Percentiles rank a stretch among this genome's conserved stretches.
phyloP scores from a whole-genome alignment of 139 green algal species.

The Coccomyxa sp. region DNA sequence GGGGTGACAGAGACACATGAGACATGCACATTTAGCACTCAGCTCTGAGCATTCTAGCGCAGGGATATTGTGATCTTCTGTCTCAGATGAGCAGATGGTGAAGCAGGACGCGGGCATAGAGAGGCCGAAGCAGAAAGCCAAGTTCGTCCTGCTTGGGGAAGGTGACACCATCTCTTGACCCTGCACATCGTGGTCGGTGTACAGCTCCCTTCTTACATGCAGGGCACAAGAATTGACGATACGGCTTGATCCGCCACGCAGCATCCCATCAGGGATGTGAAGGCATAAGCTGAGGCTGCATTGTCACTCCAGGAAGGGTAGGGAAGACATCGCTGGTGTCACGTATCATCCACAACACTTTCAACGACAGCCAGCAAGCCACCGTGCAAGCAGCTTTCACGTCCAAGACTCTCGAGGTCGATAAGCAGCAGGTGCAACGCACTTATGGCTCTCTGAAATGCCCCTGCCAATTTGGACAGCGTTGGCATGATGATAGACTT shows the following conservation, averaged over 20 bases:
- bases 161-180: not conserved
- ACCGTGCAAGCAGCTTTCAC: conserved; percentile 14
- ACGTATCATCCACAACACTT: conserved; percentile 6
- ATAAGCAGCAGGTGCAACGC: not conserved
- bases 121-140: conserved; percentile 8
- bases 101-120: too few species aligned
- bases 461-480: not conserved
- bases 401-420: not conserved
- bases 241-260: not conserved
- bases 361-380: conserved; percentile 14
- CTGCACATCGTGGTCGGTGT: not conserved
- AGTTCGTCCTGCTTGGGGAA: conserved; percentile 19
- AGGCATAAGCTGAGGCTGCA: not conserved
- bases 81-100: too few species aligned
- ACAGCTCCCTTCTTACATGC: too few species aligned
- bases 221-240: not conserved
- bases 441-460: not conserved
- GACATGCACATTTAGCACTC: too few species aligned
- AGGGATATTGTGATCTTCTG: too few species aligned
- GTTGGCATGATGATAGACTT: not conserved
- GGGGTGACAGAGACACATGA: too few species aligned
- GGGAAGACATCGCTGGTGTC: conserved; percentile 18
- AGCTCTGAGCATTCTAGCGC: too few species aligned
- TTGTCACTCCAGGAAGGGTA: conserved; percentile 7
- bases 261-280: not conserved